phyloP scores from a whole-genome alignment of 768 basidiomycete species.

The Tricholoma furcatifolium region DNA sequence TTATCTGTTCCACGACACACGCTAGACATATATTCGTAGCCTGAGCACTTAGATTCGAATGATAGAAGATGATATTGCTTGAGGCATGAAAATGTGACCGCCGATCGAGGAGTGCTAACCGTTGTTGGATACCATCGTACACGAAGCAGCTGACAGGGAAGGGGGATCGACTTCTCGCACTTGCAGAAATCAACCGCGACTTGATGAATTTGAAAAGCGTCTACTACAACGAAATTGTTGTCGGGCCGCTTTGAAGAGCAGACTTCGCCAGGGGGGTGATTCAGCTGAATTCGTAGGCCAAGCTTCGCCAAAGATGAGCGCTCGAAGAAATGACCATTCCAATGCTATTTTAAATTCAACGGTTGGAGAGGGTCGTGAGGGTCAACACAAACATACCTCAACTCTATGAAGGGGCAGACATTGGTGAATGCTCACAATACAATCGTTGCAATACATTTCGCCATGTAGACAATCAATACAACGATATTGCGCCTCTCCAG shows the following conservation, averaged over 20 bases:
- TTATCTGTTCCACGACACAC: slow-evolving; percentile 29
- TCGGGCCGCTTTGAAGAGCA: slow-evolving; percentile 17
- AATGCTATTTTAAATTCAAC: slow-evolving; percentile 10
- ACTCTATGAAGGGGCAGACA: background rate
- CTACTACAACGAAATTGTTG: slow-evolving; percentile 26
- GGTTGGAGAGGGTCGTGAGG: background rate
- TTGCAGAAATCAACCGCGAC: slow-evolving; percentile 33
- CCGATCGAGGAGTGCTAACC: slow-evolving; percentile 22
- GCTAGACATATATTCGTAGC: slow-evolving; percentile 28
- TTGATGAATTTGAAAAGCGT: slow-evolving; percentile 9
- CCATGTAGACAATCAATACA: background rate
- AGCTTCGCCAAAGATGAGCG: slow-evolving; percentile 5
- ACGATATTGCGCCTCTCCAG: background rate
- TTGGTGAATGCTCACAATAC: background rate
- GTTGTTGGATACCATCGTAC: slow-evolving; percentile 30
- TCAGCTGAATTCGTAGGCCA: slow-evolving; percentile 22
- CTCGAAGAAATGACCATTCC: slow-evolving; percentile 20
- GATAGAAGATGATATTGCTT: slow-evolving; percentile 29
- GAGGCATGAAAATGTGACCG: slow-evolving; percentile 27
- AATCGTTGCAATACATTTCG: background rate
- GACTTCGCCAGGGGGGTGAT: slow-evolving; percentile 9
- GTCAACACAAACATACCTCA: background rate
- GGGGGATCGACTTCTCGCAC: slow-evolving; percentile 16
- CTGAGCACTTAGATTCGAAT: slow-evolving; percentile 30
- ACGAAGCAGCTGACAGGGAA: slow-evolving; percentile 30